A percentile compares a stretch with the other conserved stretches of the same genome.
Evolutionary conservation across 2,329 filamentous ascomycete genomes (phyloP).

Genomic region (Leptodontidium sp.): DNA sequence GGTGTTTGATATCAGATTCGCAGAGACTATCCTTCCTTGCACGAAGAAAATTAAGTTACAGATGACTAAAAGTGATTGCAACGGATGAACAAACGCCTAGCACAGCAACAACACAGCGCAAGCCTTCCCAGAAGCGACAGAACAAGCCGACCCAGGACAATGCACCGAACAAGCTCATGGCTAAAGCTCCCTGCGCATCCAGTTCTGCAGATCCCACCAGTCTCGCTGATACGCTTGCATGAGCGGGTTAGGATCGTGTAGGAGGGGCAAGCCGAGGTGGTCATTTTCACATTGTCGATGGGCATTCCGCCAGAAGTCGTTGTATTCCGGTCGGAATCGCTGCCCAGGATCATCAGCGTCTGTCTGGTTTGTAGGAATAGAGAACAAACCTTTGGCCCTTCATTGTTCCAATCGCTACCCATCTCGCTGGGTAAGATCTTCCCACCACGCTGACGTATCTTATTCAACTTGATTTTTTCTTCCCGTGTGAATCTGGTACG

Average conservation of each 20-base stretch:
- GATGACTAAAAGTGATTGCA: neutral
- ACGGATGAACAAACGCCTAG: neutral
- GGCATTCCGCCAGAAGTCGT: slow-evolving; percentile 44
- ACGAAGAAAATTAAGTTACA: neutral
- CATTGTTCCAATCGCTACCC: slow-evolving; percentile 40
- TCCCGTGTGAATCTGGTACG: slow-evolving; percentile 41
- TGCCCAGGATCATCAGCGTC: slow-evolving; percentile 25
- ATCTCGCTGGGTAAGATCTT: slow-evolving; percentile 33
- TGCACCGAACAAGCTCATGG: too few species aligned
- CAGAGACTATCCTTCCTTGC: neutral
- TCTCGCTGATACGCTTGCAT: slow-evolving; percentile 32
- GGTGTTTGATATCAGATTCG: too few species aligned
- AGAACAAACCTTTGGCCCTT: slow-evolving; percentile 41
- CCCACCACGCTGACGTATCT: slow-evolving; percentile 18
- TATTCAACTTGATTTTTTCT: slow-evolving; percentile 35
- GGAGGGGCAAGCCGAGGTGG: neutral
- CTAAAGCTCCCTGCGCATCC: slow-evolving; percentile 21
- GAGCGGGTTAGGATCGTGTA: slow-evolving; percentile 19
- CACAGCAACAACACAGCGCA: neutral
- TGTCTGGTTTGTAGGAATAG: neutral
- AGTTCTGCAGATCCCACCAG: slow-evolving; percentile 21
- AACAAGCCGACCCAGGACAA: too few species aligned
- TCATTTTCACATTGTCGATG: slow-evolving; percentile 42
- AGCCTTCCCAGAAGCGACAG: too few species aligned
- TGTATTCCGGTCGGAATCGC: slow-evolving; percentile 41